Percentiles rank a stretch among this genome's conserved stretches.
Evolutionary conservation across 2,329 filamentous ascomycete species (phyloP).

Genomic region (Colletotrichum euphorbiae): DNA sequence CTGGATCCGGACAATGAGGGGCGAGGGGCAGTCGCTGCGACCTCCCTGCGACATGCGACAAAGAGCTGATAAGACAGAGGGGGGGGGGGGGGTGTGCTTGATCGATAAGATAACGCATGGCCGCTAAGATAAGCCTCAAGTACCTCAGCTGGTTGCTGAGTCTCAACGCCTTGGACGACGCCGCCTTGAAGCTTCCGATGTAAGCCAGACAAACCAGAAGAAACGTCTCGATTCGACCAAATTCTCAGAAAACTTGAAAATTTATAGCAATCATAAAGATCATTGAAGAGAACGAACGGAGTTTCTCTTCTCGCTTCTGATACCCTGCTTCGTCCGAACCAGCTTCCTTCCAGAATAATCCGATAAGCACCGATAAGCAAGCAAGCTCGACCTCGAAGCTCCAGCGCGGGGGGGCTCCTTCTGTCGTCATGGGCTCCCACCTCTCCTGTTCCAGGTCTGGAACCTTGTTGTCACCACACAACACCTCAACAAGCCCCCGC

Average conservation of each 20-base stretch:
- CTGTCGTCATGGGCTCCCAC: conserved; percentile 32
- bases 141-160: not conserved
- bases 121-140: not conserved
- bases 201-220: not conserved
- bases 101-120: not conserved
- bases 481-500: not conserved
- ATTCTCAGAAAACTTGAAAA: too few relatives aligned
- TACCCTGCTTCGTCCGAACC: conserved; percentile 4
- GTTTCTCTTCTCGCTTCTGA: not conserved
- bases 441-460: conserved; percentile 11
- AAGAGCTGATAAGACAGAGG: conserved; percentile 34
- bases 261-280: too few relatives aligned
- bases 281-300: not conserved
- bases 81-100: fast-evolving
- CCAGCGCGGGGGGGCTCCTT: conserved; percentile 21
- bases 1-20: conserved; percentile 18
- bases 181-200: not conserved
- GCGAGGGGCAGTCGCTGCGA: conserved; percentile 26
- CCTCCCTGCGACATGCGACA: conserved; percentile 15
- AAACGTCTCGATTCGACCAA: not conserved
- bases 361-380: conserved; percentile 24
- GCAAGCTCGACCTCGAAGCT: not conserved
- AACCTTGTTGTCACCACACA: conserved; percentile 14
- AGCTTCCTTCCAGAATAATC: conserved; percentile 2
- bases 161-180: not conserved